Percentiles rank a stretch among this genome's conserved stretches.
Evolutionary conservation across 2,329 filamentous ascomycete genomes (phyloP).

Genomic region (Venturia carpophila): DNA sequence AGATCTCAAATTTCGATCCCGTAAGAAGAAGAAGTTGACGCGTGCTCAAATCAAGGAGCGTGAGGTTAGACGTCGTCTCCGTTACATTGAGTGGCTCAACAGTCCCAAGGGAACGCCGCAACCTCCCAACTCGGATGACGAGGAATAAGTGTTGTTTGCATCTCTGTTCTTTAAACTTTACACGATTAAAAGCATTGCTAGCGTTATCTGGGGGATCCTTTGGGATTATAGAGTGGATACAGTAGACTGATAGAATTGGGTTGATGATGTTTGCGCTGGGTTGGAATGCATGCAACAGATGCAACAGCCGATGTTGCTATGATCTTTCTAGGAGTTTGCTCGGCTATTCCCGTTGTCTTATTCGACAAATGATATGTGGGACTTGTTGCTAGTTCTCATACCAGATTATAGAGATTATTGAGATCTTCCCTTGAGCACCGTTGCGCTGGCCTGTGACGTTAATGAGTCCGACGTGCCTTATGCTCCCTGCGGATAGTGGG

Average conservation of each 20-base stretch:
- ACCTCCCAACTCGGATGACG: slow-evolving; percentile 35
- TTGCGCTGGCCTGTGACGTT: too few species aligned
- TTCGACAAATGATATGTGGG: not conserved
- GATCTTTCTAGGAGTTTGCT: not conserved
- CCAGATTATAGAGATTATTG: not conserved
- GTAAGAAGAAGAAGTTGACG: slow-evolving; percentile 98
- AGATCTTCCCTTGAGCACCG: not conserved
- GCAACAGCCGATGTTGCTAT: not conserved
- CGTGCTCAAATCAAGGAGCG: slow-evolving; percentile 93
- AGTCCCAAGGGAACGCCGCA: slow-evolving; percentile 48
- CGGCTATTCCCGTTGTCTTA: not conserved
- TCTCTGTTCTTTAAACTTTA: not conserved
- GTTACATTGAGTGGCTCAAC: slow-evolving; percentile 74
- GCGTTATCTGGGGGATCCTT: slow-evolving; percentile 6
- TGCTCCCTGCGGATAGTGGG: too few species aligned
- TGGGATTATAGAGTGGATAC: slow-evolving; percentile 10
- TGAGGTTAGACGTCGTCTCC: slow-evolving; percentile 75
- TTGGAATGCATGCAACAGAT: not conserved
- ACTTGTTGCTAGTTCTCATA: not conserved
- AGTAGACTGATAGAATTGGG: slow-evolving; percentile 12
- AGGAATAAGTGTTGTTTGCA: slow-evolving; percentile 23
- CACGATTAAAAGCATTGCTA: not conserved
- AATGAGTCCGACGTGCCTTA: too few species aligned
- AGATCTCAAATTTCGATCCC: slow-evolving; percentile 80
- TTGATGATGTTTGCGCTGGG: not conserved